These are phyloP conservation scores for Rhododendron griersonianum DNA, from an alignment of 148 eudicot species.

Conservation along the genomic window DNA sequence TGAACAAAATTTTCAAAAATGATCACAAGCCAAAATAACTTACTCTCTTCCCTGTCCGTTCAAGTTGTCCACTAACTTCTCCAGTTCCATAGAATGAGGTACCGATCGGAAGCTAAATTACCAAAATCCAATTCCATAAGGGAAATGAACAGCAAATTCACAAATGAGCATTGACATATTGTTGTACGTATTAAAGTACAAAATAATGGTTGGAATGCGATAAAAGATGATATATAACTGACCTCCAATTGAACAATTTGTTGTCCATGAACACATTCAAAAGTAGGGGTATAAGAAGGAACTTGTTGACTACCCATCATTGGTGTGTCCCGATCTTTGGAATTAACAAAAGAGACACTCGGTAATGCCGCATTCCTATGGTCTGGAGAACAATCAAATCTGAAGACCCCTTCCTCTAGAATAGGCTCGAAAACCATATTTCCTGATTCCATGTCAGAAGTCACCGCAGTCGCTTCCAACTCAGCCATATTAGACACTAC, in stretches of 20 bases:
- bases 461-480: conserved; percentile 22
- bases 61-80: conserved; percentile 96
- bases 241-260: conserved; percentile 78
- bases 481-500: conserved; percentile 45
- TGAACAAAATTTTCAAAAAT: neutral
- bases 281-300: conserved; percentile 66
- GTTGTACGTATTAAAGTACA: neutral
- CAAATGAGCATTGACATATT: neutral
- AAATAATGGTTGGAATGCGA: neutral
- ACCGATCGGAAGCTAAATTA: conserved; percentile 63
- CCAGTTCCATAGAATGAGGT: conserved; percentile 99
- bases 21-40: conserved; percentile 16
- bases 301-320: conserved; percentile 33
- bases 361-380: conserved; percentile 71
- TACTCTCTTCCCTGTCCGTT: conserved; percentile 93
- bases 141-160: neutral
- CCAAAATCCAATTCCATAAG: neutral
- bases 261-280: conserved; percentile 53
- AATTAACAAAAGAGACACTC: conserved; percentile 67
- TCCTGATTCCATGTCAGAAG: conserved; percentile 41
- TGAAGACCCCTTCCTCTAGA: conserved; percentile 82
- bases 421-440: conserved; percentile 81
- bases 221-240: neutral
- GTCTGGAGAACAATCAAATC: conserved; percentile 79
- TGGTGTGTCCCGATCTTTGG: conserved; percentile 63